These are phyloP conservation scores for Penicillium maclennaniae DNA, from an alignment of 495 filamentous ascomycete genomes.

Conservation along the genomic window DNA sequence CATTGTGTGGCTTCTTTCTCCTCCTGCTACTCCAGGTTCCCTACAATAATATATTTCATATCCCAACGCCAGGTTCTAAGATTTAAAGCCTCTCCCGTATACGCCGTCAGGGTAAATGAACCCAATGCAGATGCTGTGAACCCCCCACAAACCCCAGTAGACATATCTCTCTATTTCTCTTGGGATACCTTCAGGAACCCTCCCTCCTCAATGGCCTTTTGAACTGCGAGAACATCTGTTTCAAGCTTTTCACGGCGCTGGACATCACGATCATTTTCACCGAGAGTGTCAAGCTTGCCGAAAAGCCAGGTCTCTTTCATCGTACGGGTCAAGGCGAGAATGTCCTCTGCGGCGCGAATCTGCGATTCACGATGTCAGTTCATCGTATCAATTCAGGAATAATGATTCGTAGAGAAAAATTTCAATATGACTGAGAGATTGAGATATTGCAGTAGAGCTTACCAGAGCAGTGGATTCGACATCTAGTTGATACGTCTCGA, in stretches of 20 bases:
- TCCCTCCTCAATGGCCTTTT: constrained; percentile 45
- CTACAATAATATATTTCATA: background rate
- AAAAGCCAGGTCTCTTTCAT: constrained; percentile 77
- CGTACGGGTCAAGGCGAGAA: constrained; percentile 56
- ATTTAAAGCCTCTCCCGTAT: background rate
- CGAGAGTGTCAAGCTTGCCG: constrained; percentile 63
- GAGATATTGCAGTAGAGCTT: constrained; percentile 6
- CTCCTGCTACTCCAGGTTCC: background rate
- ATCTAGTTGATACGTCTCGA: constrained; percentile 58
- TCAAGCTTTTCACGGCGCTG: constrained; percentile 47
- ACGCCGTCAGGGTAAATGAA: background rate
- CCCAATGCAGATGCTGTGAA: background rate
- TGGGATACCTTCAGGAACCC: constrained; percentile 27
- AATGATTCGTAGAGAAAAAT: background rate
- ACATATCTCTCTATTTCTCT: background rate
- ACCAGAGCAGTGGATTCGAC: constrained; percentile 63
- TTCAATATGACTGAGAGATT: background rate
- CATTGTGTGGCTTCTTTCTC: background rate
- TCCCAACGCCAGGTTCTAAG: background rate
- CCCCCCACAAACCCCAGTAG: too few relatives aligned
- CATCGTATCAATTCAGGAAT: background rate
- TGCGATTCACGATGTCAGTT: constrained; percentile 15
- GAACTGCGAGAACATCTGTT: constrained; percentile 43
- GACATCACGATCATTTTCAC: constrained; percentile 43
- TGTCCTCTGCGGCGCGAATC: constrained; percentile 64